Evolutionary conservation across 2,329 filamentous ascomycete genomes (phyloP), one percentile per base, ranked within the genome.

Genomic region (Aspergillus quadrilineatus): DNA sequence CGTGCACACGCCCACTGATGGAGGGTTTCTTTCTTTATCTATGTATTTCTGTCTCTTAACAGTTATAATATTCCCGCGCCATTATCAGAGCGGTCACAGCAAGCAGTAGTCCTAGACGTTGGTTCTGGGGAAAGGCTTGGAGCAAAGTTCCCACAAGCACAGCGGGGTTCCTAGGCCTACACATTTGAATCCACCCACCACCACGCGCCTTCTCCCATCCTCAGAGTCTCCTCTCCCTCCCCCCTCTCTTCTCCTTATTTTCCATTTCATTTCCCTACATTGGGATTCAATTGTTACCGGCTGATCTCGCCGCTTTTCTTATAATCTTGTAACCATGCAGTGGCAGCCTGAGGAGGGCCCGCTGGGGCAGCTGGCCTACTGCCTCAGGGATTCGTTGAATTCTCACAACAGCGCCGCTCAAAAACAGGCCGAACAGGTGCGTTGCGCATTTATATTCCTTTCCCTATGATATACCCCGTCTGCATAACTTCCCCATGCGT

Each of bases 331-430:
- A 51, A 64, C 49, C 50, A 97, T 96, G 92, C 85, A 88, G 76
- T 99, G 94, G 94, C 90, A 96, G 80, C 94, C 94, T 61, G 82
- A 89, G 69, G 85, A 88, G 69, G 90, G 92, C 81, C 91, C 89
- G 74, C 82, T 99, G 80, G 84, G 84, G 81, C 92, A 97, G 83
- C 85, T 99, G 64, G 89, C 91, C 65, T 85, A 87, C 70, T 97
- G 87, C 77, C 85, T 99, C 70, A 90, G 88, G 78, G 92, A 97
- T 79, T 97, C 94, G 44, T 82, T 97, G 68, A 95, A 90, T 73
- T 89, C 88, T 65, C 88, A 89, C 72, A 85, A 96, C 76, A 86
- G 86, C 72, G 80, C 77, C 67, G 87, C 88, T 52, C 92, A 94
- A 75, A 95, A 93, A 77, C 89, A 95, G 75, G 93, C 94, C 56